These are phyloP conservation scores for Aspergillus panamensis DNA, from an alignment of 495 filamentous ascomycete species.

Conservation along the genomic window DNA sequence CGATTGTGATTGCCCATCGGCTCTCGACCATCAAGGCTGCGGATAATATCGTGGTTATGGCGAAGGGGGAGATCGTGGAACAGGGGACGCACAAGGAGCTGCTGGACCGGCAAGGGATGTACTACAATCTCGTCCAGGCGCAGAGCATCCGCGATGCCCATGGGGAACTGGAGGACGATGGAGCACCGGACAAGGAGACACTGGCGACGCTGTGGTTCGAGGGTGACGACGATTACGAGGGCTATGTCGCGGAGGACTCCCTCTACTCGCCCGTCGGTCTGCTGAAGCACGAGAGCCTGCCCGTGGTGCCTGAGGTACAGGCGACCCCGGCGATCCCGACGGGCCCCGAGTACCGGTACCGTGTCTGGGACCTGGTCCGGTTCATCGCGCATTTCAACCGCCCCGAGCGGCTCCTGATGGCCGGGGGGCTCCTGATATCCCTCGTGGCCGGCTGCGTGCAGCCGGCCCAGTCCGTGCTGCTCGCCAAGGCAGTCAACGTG, in stretches of 20 bases:
- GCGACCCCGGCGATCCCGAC: not conserved
- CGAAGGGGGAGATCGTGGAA: conserved; percentile 78
- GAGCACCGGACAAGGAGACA: conserved; percentile 1
- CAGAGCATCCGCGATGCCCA: conserved; percentile 55
- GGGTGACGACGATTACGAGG: conserved; percentile 13
- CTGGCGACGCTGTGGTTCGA: conserved; percentile 18
- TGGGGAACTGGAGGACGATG: conserved; percentile 3
- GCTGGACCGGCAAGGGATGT: conserved; percentile 55
- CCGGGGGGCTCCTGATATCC: conserved; percentile 73
- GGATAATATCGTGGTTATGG: conserved; percentile 94
- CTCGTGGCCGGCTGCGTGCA: conserved; percentile 79
- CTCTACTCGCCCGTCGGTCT: conserved; percentile 8
- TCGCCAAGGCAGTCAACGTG: conserved; percentile 77
- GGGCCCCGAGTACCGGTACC: conserved; percentile 46
- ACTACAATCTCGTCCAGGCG: conserved; percentile 74
- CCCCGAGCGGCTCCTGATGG: conserved; percentile 67
- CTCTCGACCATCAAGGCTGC: conserved; percentile 90
- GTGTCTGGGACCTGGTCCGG: conserved; percentile 77
- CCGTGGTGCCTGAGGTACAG: too few relatives aligned
- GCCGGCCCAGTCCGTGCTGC: conserved; percentile 86
- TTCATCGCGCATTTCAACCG: conserved; percentile 80
- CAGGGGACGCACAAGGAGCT: conserved; percentile 79
- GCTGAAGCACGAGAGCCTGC: conserved; percentile 4
- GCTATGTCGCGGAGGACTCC: conserved; percentile 13
- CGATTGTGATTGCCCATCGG: conserved; percentile 92